Conservation (phyloP, 2,329 filamentous ascomycete genomes). For the Hypoxylon sp. region DNA sequence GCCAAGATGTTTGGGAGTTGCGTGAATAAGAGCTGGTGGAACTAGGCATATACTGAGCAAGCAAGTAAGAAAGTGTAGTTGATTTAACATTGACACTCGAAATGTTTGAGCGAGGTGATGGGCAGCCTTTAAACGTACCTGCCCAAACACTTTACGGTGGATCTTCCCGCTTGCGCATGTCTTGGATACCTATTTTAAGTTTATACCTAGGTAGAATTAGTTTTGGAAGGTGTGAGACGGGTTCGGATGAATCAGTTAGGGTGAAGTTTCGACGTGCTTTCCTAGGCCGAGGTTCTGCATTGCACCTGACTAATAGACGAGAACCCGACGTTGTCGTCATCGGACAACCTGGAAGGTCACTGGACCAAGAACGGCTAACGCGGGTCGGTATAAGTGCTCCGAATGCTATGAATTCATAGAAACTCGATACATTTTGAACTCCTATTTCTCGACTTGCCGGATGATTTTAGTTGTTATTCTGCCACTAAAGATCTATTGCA, state of each 20-base stretch:
- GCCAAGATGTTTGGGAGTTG: neutral
- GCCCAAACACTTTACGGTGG: neutral
- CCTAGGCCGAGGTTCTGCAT: constrained; percentile 33
- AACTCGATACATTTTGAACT: constrained; percentile 22
- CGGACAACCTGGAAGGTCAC: constrained; percentile 17
- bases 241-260: constrained; percentile 10
- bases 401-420: constrained; percentile 16
- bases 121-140: constrained; percentile 15
- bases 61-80: neutral
- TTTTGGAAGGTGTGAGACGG: neutral
- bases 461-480: neutral
- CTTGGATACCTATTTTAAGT: constrained; percentile 10
- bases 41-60: neutral
- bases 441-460: neutral
- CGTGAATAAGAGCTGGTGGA: neutral
- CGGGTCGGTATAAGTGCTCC: constrained; percentile 29
- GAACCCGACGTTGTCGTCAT: constrained; percentile 28
- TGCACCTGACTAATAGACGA: constrained; percentile 3
- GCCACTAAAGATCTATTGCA: neutral
- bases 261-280: constrained; percentile 4
- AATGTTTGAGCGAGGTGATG: constrained; percentile 11
- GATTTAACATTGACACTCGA: neutral
- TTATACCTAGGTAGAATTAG: constrained; percentile 18
- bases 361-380: constrained; percentile 20
- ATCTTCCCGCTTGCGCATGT: constrained; percentile 20